Base-by-base conservation (phyloP, 73 alveolate species). In the Paramecium biaurelia region DNA sequence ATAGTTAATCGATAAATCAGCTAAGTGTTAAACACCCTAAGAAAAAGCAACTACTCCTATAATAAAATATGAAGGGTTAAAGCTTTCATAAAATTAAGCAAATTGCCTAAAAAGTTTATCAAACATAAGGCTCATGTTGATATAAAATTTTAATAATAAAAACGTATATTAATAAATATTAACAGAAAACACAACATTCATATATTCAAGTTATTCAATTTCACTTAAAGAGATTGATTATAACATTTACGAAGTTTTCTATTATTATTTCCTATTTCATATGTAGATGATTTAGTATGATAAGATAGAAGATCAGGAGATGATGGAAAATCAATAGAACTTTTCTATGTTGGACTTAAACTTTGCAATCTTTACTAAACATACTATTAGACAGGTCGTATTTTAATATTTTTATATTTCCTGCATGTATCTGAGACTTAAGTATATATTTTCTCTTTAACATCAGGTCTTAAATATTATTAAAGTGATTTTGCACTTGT, bases 1-100 rank as follows among this genome's bases (percentile, higher is more conserved):
- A 47, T 70, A 93, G 67, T 85, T 89, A 32, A 93, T 35, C 9
- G 96, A 72, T 49, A 93, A 89, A 72, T 93, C 96, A 7, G 96
- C 76, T 57, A 93, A 76, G 15, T 92, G 89, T 72, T 89, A 24
- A 7, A 93, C 58, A 28, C 86, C 86, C 26, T 72, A 72, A 21
- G 86, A 72, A 38, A 72, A 72, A 10, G 86, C 86, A 11, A 38
- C 58, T 30, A 72, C 86, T 34, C 41, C 86, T 4, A 72, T 72
- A 3, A 72, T 72, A 37, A 72, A 72, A 72, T 72, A 72, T 12
- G 56, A 72, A 12, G 86, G 86, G 10, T 72, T 38, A 10, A 72
- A 72, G n/a, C 47, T 63, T 49, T 63, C 84, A 63, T 63, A 63
- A 4, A 63, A 63, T 63, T 30, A 14, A 26, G 41, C 10, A 34